phyloP scores from a whole-genome alignment of 2,329 filamentous ascomycete genomes.

The Phialophora expanda region DNA sequence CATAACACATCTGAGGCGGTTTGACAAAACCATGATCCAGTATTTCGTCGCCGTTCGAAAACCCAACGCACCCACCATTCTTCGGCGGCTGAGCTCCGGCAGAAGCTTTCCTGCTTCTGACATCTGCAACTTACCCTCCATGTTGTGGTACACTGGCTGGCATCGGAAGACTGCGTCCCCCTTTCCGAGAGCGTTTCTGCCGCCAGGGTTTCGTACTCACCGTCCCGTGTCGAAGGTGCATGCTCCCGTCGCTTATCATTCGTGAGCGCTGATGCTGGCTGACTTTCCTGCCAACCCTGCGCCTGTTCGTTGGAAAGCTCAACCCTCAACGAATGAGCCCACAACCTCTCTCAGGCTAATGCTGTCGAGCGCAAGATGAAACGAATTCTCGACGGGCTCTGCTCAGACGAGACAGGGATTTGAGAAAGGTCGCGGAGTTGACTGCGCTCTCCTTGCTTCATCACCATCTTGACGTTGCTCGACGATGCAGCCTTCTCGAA shows the following conservation, averaged over 20 bases:
- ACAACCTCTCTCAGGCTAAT: background rate
- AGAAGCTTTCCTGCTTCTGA: background rate
- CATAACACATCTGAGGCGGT: background rate
- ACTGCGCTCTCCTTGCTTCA: background rate
- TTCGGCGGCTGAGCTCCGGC: background rate
- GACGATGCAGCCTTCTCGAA: constrained; percentile 5
- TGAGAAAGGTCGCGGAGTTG: background rate
- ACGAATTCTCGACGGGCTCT: background rate
- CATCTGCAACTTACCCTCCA: background rate
- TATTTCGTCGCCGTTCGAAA: background rate
- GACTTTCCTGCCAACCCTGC: background rate
- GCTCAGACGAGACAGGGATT: background rate
- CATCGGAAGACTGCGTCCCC: background rate
- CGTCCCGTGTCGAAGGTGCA: background rate
- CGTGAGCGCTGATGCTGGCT: background rate
- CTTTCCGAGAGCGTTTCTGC: background rate
- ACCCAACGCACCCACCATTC: background rate
- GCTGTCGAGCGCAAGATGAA: background rate
- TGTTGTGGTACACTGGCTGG: background rate
- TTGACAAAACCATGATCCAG: background rate
- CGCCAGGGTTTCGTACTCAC: background rate
- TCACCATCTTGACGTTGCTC: background rate
- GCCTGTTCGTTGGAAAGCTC: background rate
- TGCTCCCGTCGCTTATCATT: background rate
- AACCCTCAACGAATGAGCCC: background rate